These are phyloP conservation scores for Bryopsis sp. DNA, from an alignment of 139 green algal genomes.

Conservation along the genomic window DNA sequence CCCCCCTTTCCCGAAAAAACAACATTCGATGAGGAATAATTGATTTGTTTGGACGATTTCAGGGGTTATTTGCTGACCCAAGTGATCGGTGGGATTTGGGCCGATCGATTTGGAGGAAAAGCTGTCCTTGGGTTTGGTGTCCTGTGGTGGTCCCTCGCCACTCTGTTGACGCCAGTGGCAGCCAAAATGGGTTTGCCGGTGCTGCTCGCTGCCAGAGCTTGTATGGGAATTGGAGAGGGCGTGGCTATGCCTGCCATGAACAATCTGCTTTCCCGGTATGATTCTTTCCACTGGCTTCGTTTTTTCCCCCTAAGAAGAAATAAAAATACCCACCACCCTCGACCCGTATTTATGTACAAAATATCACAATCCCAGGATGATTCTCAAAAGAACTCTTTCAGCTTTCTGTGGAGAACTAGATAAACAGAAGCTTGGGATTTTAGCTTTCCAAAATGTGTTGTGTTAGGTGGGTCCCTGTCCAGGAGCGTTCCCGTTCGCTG, in stretches of 20 bases:
- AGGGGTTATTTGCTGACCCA: slow-evolving; percentile 66
- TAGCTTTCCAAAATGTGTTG: slow-evolving; percentile 4
- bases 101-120: slow-evolving; percentile 88
- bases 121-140: slow-evolving; percentile 89
- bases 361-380: too few relatives aligned
- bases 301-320: too few relatives aligned
- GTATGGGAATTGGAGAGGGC: slow-evolving; percentile 95
- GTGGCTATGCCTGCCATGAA: slow-evolving; percentile 99
- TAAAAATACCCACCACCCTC: too few relatives aligned
- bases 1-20: neutral
- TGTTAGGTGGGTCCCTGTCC: slow-evolving; percentile 75
- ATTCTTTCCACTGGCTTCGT: too few relatives aligned
- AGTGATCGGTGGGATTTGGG: slow-evolving; percentile 84
- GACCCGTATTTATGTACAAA: too few relatives aligned
- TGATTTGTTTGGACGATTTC: neutral
- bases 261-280: slow-evolving; percentile 81
- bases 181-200: slow-evolving; percentile 63
- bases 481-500: slow-evolving; percentile 79
- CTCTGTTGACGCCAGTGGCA: slow-evolving; percentile 80
- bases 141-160: slow-evolving; percentile 91
- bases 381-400: too few relatives aligned
- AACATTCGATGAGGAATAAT: too few relatives aligned
- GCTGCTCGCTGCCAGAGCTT: slow-evolving; percentile 68
- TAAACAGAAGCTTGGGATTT: too few relatives aligned
- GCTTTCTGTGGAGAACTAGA: too few relatives aligned